A percentile compares a stretch with the other conserved stretches of the same genome.
phyloP scores from a whole-genome alignment of 441 rosid genomes.

The Populus tomentosa region DNA sequence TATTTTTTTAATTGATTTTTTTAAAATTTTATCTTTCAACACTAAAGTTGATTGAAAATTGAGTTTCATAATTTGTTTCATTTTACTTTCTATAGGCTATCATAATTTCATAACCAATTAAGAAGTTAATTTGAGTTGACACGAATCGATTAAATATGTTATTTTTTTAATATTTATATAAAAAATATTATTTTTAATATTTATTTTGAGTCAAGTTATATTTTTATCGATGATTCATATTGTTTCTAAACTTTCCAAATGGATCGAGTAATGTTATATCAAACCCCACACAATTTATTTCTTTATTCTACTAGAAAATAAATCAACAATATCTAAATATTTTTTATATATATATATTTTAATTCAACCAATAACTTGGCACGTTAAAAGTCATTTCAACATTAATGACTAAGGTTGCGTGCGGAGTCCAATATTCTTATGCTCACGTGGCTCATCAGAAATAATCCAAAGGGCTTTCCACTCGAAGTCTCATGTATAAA shows the following conservation, averaged over 20 bases:
- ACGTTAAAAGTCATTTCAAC: background rate
- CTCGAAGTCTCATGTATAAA: background rate
- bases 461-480: background rate
- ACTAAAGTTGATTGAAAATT: too few species aligned
- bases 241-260: fast-evolving
- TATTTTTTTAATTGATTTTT: too few species aligned
- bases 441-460: background rate
- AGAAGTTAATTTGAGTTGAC: fast-evolving
- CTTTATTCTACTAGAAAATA: too few species aligned
- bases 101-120: too few species aligned
- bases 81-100: fast-evolving
- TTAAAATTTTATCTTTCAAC: too few species aligned
- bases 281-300: fast-evolving
- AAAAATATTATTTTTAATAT: too few species aligned
- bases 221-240: fast-evolving
- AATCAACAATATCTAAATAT: too few species aligned
- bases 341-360: too few species aligned
- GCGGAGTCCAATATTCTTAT: background rate
- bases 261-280: fast-evolving
- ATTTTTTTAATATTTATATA: fast-evolving
- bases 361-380: too few species aligned
- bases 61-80: too few species aligned
- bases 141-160: too few species aligned
- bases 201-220: too few species aligned
- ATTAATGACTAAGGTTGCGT: background rate